Evolutionary conservation across 2,329 filamentous ascomycete species (phyloP).

Genomic region (Orbilia quercus): DNA sequence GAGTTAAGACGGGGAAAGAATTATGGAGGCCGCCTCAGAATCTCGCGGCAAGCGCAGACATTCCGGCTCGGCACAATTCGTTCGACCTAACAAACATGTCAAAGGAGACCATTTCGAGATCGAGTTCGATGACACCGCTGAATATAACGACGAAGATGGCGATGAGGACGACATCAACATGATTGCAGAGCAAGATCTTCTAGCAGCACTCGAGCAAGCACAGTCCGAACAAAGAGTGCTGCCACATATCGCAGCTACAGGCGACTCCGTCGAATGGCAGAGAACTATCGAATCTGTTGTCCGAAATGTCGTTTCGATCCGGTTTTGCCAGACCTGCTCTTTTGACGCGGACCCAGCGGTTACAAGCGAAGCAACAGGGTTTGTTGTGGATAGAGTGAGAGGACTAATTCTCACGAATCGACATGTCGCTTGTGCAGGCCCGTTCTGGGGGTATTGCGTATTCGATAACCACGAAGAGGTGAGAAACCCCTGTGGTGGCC

Average conservation of each 20-base stretch:
- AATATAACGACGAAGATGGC: slow-evolving; percentile 57
- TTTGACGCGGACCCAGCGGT: slow-evolving; percentile 97
- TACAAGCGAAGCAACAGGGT: slow-evolving; percentile 95
- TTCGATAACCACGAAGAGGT: slow-evolving; percentile 97
- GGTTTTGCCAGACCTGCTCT: slow-evolving; percentile 96
- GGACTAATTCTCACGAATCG: slow-evolving; percentile 90
- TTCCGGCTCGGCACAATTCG: slow-evolving; percentile 57
- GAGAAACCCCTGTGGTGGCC: slow-evolving; percentile 47
- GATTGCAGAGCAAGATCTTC: slow-evolving; percentile 53
- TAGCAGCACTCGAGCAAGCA: slow-evolving; percentile 53
- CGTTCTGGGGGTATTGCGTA: slow-evolving; percentile 97
- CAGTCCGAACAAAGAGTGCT: slow-evolving; percentile 57
- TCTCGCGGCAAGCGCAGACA: slow-evolving; percentile 59
- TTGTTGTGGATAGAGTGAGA: slow-evolving; percentile 93
- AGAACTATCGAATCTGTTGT: slow-evolving; percentile 94
- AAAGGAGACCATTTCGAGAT: slow-evolving; percentile 57
- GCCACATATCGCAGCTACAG: slow-evolving; percentile 64
- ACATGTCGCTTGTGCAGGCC: slow-evolving; percentile 93
- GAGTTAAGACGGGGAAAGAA: slow-evolving; percentile 11
- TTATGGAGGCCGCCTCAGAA: slow-evolving; percentile 57
- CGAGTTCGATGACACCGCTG: slow-evolving; percentile 47
- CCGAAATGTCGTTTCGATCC: slow-evolving; percentile 95
- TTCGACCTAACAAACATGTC: slow-evolving; percentile 59
- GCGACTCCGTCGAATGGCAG: slow-evolving; percentile 88
- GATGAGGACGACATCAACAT: slow-evolving; percentile 47